Conservation (phyloP, 176 grass and related monocot genomes). For the Carex pumila region DNA sequence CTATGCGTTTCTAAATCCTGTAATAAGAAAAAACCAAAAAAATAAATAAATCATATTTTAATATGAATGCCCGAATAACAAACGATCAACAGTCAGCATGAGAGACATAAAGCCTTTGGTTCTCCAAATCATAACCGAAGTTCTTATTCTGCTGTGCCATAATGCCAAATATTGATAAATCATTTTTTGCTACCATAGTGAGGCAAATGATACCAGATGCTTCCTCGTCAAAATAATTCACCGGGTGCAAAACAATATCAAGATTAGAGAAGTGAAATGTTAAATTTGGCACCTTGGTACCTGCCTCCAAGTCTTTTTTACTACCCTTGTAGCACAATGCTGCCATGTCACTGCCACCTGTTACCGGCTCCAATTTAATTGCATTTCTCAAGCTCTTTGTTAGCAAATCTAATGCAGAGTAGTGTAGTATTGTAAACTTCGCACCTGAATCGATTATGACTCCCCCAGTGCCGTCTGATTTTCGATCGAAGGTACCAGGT, state of each 20-base stretch:
- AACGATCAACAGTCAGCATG: neutral
- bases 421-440: neutral
- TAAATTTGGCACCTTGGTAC: conserved; percentile 8
- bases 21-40: too few relatives aligned
- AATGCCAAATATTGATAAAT: conserved; percentile 6
- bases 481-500: neutral
- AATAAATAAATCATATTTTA: neutral
- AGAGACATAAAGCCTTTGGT: conserved; percentile 13
- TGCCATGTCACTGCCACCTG: conserved; percentile 3
- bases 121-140: conserved; percentile 21
- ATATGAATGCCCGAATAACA: neutral
- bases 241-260: neutral
- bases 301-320: neutral
- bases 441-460: conserved; percentile 14
- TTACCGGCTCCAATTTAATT: neutral
- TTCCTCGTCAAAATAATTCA: conserved; percentile 14
- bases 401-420: conserved; percentile 3
- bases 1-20: neutral
- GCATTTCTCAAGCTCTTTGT: neutral
- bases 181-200: neutral
- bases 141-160: conserved; percentile 16
- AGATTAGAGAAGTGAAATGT: conserved; percentile 13
- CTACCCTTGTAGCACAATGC: neutral
- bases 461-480: conserved; percentile 10
- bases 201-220: neutral